These are phyloP conservation scores for Candida frijolesensis DNA, from an alignment of 1,139 yeast species.

Conservation along the genomic window DNA sequence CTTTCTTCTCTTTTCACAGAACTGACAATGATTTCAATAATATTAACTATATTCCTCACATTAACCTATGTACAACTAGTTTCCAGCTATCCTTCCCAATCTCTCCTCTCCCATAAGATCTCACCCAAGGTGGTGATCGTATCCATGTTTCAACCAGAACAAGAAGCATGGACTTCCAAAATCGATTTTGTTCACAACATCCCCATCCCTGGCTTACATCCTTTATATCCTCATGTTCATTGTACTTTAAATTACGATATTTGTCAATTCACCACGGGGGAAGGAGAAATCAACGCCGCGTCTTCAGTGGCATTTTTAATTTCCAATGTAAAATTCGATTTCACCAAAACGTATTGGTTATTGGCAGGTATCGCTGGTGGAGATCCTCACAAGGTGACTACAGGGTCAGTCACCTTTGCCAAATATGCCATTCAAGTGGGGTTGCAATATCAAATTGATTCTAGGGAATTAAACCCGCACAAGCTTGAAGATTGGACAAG, in stretches of 20 bases:
- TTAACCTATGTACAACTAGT: neutral
- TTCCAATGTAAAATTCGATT: conserved; percentile 57
- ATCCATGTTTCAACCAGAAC: conserved; percentile 59
- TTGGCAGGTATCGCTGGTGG: conserved; percentile 73
- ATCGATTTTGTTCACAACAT: conserved; percentile 51
- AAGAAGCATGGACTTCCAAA: conserved; percentile 54
- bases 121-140: conserved; percentile 56
- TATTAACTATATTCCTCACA: neutral
- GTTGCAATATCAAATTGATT: conserved; percentile 57
- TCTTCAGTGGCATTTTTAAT: conserved; percentile 57
- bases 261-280: conserved; percentile 68
- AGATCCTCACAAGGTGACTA: conserved; percentile 48
- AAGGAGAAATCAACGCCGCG: conserved; percentile 72
- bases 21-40: neutral
- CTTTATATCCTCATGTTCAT: conserved; percentile 56
- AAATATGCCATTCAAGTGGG: conserved; percentile 66
- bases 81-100: neutral
- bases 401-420: conserved; percentile 63
- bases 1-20: neutral
- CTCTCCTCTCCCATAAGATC: neutral
- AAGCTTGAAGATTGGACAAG: conserved; percentile 59
- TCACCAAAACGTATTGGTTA: conserved; percentile 60
- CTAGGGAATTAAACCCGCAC: conserved; percentile 41
- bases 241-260: conserved; percentile 55
- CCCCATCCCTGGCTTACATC: conserved; percentile 65